phyloP scores from a whole-genome alignment of 2,329 filamentous ascomycete genomes.

The Corynespora cassiicola region DNA sequence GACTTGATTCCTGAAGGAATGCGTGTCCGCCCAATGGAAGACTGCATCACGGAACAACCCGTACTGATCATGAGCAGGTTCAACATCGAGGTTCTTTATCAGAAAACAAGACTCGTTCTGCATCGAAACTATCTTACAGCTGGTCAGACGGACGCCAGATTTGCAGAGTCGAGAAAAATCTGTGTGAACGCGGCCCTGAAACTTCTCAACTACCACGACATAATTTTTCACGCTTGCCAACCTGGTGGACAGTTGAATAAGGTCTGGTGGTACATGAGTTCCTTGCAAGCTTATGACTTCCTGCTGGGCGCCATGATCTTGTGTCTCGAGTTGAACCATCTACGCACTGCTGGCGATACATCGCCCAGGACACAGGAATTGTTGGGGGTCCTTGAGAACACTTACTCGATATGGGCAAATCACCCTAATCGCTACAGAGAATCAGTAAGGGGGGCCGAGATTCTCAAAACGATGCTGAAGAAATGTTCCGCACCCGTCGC shows the following conservation, averaged over 20 bases:
- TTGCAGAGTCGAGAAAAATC: slow-evolving; percentile 51
- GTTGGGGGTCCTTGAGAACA: slow-evolving; percentile 14
- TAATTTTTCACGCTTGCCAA: slow-evolving; percentile 57
- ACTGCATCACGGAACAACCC: slow-evolving; percentile 56
- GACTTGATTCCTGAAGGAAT: slow-evolving; percentile 42
- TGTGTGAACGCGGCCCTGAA: slow-evolving; percentile 57
- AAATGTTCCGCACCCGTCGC: slow-evolving; percentile 12
- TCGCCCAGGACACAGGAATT: slow-evolving; percentile 10
- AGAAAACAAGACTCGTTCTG: slow-evolving; percentile 60
- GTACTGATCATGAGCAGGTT: slow-evolving; percentile 60
- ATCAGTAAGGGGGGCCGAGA: slow-evolving; percentile 19
- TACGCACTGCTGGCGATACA: slow-evolving; percentile 10
- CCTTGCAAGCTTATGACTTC: slow-evolving; percentile 55
- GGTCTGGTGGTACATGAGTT: slow-evolving; percentile 55
- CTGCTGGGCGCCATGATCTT: slow-evolving; percentile 57
- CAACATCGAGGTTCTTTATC: slow-evolving; percentile 59
- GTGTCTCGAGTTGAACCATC: slow-evolving; percentile 51
- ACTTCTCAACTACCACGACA: slow-evolving; percentile 57
- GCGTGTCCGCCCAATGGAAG: slow-evolving; percentile 44
- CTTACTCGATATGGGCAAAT: slow-evolving; percentile 23
- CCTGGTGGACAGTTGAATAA: slow-evolving; percentile 51
- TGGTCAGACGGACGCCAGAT: slow-evolving; percentile 38
- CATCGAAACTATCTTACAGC: slow-evolving; percentile 60
- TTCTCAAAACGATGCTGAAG: slow-evolving; percentile 20
- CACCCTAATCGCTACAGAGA: slow-evolving; percentile 21